Percentiles rank a stretch among this genome's conserved stretches.
Conservation (phyloP, 2,329 filamentous ascomycete species). For the Fusarium solani-melongenae region DNA sequence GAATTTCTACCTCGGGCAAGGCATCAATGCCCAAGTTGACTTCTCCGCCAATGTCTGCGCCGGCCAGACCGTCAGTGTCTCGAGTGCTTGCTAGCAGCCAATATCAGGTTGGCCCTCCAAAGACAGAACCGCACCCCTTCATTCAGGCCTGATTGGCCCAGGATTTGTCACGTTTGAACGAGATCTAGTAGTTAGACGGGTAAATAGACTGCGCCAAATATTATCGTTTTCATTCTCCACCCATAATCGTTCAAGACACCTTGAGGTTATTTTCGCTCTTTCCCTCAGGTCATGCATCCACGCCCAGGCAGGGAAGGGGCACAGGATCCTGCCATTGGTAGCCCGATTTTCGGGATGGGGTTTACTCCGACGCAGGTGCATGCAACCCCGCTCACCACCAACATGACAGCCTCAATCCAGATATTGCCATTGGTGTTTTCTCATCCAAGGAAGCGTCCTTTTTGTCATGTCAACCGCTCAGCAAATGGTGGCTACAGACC, state of each 20-base stretch:
- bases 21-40: not conserved
- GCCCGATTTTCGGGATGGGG: not conserved
- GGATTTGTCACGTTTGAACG: not conserved
- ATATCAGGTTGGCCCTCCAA: not conserved
- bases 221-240: not conserved
- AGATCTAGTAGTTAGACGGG: too few species aligned
- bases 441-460: accelerated
- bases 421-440: not conserved
- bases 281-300: not conserved
- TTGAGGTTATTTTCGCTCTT: not conserved
- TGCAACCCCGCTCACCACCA: not conserved
- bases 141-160: not conserved
- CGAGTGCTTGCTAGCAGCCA: not conserved
- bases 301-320: not conserved
- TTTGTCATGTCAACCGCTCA: not conserved
- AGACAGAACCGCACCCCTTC: not conserved
- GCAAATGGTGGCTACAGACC: not conserved
- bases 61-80: not conserved
- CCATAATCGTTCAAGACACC: not conserved
- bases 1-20: not conserved
- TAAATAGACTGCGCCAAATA: not conserved
- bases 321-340: not conserved
- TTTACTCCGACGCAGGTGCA: not conserved
- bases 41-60: not conserved
- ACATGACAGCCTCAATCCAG: not conserved